Evolutionary conservation across 345 rosid genomes (phyloP), one percentile per base, ranked within the genome.

Genomic region (Eutrema yunnanense): DNA sequence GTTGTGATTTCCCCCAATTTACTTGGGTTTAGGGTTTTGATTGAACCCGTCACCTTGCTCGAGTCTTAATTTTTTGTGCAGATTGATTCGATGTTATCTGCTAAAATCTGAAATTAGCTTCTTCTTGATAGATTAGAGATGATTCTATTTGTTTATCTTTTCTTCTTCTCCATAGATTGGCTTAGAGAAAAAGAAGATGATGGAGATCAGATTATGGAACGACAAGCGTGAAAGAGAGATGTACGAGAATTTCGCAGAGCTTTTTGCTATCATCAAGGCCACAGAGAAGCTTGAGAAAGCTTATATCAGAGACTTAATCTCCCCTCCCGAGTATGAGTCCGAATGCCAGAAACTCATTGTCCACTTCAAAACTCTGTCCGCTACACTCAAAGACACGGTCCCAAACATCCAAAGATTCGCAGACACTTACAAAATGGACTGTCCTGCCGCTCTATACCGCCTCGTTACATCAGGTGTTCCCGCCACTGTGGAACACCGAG

Each of bases 201-300:
- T 86, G 90, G 97, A 92, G 84, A 89, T 90, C 61, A 95, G 87
- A 80, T 83, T 90, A 80, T 95, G 96, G 93, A 83, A 85, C 27
- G 96, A 92, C 82, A 92, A 95, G 86, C 92, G 96, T 2, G 94
- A 90, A 76, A 85, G 99, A 83, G 99, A 92, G 73, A 92, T 92
- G 96, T 90, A 89, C 30, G 99, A 92, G 65, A 95, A 92, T 57
- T 95, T 92, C 53, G 90, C 93, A 0, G 97, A 92, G 89, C 89
- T 95, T 26, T 95, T 86, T 47, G 99, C 99, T 10, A 95, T 95
- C 62, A 87, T 95, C 62, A 92, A 89, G 67, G 92, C 96, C 33
- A 92, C 96, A 0, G 96, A 95, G 87, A 95, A 95, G 89, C 93
- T 92, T 6, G 96, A 92, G 67, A 91, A 89, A 78, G 96, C 92